A percentile compares a stretch with the other conserved stretches of the same genome.
Conservation (phyloP, 768 basidiomycete genomes). For the Cantharellus anzutake region DNA sequence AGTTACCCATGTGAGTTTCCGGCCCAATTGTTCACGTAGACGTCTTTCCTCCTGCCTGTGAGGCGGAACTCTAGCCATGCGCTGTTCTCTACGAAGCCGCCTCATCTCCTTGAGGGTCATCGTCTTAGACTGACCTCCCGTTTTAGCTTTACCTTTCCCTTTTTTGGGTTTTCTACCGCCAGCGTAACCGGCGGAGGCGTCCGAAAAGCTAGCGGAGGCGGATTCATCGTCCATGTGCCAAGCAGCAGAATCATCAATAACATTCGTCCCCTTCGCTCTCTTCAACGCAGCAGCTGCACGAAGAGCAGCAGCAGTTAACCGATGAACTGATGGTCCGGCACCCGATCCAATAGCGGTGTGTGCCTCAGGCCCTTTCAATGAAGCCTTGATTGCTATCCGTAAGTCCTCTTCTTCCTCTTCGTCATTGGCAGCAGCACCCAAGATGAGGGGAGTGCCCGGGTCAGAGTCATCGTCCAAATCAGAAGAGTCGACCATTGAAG, state of each 20-base stretch:
- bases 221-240: background rate
- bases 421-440: conserved; percentile 10
- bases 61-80: background rate
- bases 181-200: background rate
- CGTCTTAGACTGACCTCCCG: background rate
- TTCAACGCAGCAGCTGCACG: conserved; percentile 10
- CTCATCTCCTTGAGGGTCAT: background rate
- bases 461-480: conserved; percentile 12
- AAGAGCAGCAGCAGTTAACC: conserved; percentile 15
- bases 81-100: conserved; percentile 5
- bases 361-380: conserved; percentile 24
- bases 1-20: conserved; percentile 52
- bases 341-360: conserved; percentile 11
- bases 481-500: conserved; percentile 17
- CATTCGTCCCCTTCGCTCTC: conserved; percentile 18
- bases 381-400: conserved; percentile 34
- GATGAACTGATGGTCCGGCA: background rate
- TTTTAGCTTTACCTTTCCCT: background rate
- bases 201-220: background rate
- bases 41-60: conserved; percentile 21
- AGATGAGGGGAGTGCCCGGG: conserved; percentile 10
- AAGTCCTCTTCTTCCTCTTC: conserved; percentile 36
- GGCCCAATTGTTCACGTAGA: conserved; percentile 39
- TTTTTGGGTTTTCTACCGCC: background rate
- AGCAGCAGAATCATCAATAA: conserved; percentile 14